These are phyloP conservation scores for Lactifluus subvellereus DNA, from an alignment of 768 basidiomycete species.

Conservation along the genomic window DNA sequence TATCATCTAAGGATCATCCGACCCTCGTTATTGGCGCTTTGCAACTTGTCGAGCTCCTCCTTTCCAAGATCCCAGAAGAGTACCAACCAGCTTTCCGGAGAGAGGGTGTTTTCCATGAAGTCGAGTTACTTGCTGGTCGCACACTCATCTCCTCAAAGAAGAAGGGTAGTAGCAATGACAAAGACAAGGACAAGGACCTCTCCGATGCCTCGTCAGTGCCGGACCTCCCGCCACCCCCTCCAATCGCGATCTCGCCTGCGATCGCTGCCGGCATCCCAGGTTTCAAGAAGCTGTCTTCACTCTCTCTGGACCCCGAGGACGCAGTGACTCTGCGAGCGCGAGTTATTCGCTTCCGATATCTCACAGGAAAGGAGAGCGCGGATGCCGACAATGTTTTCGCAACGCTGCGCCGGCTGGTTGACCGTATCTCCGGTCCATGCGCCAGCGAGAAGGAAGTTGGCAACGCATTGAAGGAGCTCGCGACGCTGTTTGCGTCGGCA, in stretches of 20 bases:
- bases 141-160: constrained; percentile 48
- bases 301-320: constrained; percentile 79
- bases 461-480: constrained; percentile 66
- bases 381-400: constrained; percentile 60
- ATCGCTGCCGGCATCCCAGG: constrained; percentile 46
- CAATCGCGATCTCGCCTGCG: constrained; percentile 37
- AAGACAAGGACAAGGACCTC: constrained; percentile 41
- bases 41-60: constrained; percentile 87
- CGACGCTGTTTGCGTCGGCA: constrained; percentile 69
- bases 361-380: constrained; percentile 49
- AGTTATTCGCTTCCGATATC: constrained; percentile 79
- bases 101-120: constrained; percentile 95
- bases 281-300: constrained; percentile 63
- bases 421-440: constrained; percentile 48
- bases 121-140: constrained; percentile 69
- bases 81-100: constrained; percentile 88
- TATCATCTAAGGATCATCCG: constrained; percentile 89
- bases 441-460: constrained; percentile 58
- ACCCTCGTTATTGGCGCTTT: constrained; percentile 81
- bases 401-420: constrained; percentile 58
- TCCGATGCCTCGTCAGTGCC: constrained; percentile 37
- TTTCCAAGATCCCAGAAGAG: constrained; percentile 74
- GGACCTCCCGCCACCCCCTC: constrained; percentile 33
- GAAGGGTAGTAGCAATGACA: constrained; percentile 42
- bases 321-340: constrained; percentile 88